These are phyloP conservation scores for Cytospora piceicola DNA, from an alignment of 2,329 filamentous ascomycete species.

Conservation along the genomic window DNA sequence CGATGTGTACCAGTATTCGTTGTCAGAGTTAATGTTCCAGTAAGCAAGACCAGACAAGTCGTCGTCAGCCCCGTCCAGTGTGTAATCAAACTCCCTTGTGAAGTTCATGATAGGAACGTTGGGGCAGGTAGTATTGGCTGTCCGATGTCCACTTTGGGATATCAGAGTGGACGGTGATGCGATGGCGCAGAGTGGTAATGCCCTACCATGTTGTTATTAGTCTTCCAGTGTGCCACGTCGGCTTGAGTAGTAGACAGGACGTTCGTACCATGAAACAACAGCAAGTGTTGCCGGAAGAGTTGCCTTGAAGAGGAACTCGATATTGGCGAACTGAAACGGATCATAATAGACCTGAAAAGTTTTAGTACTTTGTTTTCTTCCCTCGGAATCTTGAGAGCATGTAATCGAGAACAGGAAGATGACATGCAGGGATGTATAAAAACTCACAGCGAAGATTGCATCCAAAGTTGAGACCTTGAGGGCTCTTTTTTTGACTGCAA, in stretches of 20 bases:
- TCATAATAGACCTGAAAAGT: conserved; percentile 11
- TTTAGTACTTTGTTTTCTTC: not conserved
- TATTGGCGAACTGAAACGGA: conserved; percentile 18
- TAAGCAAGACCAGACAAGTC: conserved; percentile 25
- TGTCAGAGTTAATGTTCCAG: conserved; percentile 20
- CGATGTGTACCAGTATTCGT: conserved; percentile 20
- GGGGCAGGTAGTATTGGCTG: conserved; percentile 13
- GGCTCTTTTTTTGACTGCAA: conserved; percentile 24
- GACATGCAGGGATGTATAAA: not conserved
- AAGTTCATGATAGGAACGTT: conserved; percentile 29
- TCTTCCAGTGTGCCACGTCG: not conserved
- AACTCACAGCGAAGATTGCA: conserved; percentile 29
- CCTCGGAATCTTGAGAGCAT: not conserved
- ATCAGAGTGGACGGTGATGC: conserved; percentile 31
- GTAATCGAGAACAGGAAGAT: no score
- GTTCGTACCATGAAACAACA: not conserved
- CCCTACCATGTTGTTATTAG: conserved; percentile 7
- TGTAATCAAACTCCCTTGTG: conserved; percentile 26
- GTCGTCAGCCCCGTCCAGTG: conserved; percentile 17
- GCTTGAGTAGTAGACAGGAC: not conserved
- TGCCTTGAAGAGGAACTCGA: conserved; percentile 20
- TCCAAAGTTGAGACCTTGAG: conserved; percentile 28
- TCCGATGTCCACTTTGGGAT: conserved; percentile 9
- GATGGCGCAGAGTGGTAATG: conserved; percentile 29
- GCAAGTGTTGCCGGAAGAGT: conserved; percentile 14